These are phyloP conservation scores for Hortaea werneckii DNA, from an alignment of 2,329 filamentous ascomycete species.

Conservation along the genomic window DNA sequence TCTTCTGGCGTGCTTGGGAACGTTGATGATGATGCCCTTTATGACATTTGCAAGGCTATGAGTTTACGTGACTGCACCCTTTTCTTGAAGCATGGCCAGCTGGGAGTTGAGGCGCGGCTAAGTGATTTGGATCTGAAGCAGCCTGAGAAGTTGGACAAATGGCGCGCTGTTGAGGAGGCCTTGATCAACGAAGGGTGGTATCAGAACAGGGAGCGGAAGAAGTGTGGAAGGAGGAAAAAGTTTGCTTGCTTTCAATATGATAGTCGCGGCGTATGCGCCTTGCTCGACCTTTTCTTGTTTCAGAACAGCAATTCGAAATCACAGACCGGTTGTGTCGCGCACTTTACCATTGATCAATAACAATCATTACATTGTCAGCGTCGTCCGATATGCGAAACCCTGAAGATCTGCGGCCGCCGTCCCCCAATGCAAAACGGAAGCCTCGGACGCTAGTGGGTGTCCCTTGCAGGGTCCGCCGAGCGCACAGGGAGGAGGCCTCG, in stretches of 20 bases:
- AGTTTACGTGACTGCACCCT: constrained; percentile 39
- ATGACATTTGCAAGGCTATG: constrained; percentile 32
- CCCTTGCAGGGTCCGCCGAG: no score
- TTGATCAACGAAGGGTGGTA: constrained; percentile 34
- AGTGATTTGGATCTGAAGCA: constrained; percentile 40
- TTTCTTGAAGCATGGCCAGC: constrained; percentile 19
- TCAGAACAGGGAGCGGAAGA: constrained; percentile 17
- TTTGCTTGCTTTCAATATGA: constrained; percentile 17
- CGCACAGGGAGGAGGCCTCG: no score
- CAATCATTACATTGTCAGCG: no score
- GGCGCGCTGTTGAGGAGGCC: constrained; percentile 30
- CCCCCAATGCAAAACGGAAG: no score
- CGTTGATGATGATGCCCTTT: constrained; percentile 1
- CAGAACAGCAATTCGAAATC: no score
- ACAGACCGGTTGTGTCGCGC: no score
- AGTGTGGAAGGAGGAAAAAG: constrained; percentile 8
- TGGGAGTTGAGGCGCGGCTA: constrained; percentile 29
- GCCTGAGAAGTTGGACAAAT: constrained; percentile 30
- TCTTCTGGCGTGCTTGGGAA: constrained; percentile 22
- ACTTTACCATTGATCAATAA: no score
- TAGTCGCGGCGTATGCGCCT: background rate
- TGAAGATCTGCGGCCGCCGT: no score
- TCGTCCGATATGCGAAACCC: no score
- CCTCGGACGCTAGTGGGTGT: no score
- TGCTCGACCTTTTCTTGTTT: no score